Percentiles rank a stretch among this genome's conserved stretches.
phyloP scores from a whole-genome alignment of 179 eudicot species.

The Silene vulgaris region DNA sequence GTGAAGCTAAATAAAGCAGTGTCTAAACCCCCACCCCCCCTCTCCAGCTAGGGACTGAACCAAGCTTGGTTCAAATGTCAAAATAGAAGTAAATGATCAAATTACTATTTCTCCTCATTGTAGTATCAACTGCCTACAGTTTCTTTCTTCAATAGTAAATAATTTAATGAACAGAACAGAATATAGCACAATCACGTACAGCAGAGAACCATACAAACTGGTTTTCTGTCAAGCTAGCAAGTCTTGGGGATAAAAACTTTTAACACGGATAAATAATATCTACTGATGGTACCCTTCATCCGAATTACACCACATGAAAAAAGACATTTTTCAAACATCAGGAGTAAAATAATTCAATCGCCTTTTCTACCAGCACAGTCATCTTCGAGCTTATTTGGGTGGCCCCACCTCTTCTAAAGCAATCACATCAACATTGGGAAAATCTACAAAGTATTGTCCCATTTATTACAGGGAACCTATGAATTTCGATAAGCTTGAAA shows the following conservation, averaged over 20 bases:
- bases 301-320: background rate
- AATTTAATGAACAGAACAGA: background rate
- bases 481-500: background rate
- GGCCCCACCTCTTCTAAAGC: background rate
- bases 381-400: background rate
- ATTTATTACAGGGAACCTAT: background rate
- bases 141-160: background rate
- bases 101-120: background rate
- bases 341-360: background rate
- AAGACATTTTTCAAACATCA: background rate
- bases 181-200: background rate
- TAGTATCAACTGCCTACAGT: background rate
- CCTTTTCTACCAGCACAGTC: background rate
- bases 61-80: background rate
- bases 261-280: background rate
- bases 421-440: background rate
- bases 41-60: background rate
- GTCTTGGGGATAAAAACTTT: background rate
- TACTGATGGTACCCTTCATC: background rate
- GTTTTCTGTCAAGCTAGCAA: background rate
- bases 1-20: background rate
- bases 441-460: background rate
- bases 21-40: background rate
- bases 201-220: background rate
- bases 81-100: background rate